phyloP scores from a whole-genome alignment of 2,329 filamentous ascomycete genomes.

The Fusarium irregulare region DNA sequence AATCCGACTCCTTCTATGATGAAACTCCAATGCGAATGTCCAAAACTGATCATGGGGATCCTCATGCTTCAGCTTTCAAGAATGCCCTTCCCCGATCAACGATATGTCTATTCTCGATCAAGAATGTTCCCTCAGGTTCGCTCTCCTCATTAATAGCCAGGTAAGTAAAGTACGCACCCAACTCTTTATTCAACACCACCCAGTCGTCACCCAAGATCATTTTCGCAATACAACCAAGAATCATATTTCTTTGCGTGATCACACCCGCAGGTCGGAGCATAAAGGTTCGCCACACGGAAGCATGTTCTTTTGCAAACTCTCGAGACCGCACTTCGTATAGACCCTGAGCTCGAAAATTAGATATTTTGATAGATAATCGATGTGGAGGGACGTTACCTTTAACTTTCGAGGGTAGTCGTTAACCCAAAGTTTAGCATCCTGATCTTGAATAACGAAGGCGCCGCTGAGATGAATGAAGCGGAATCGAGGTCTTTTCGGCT shows the following conservation, averaged over 20 bases:
- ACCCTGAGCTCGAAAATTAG: conserved; percentile 13
- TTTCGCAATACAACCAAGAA: not conserved
- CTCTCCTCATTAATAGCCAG: conserved; percentile 31
- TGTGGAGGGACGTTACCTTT: conserved; percentile 8
- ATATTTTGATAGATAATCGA: accelerated
- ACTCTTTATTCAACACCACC: conserved; percentile 23
- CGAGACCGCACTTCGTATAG: conserved; percentile 29
- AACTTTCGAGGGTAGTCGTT: conserved; percentile 35
- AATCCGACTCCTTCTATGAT: too few relatives aligned
- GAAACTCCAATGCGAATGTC: not conserved
- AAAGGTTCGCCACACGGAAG: conserved; percentile 27
- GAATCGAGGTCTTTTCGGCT: conserved; percentile 29
- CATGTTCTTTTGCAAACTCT: conserved; percentile 16
- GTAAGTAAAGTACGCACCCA: conserved; percentile 36
- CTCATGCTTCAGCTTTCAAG: not conserved
- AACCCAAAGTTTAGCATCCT: conserved; percentile 47
- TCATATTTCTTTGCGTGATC: not conserved
- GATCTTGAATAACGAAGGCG: conserved; percentile 49
- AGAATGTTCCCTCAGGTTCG: conserved; percentile 1
- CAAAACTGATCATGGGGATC: accelerated
- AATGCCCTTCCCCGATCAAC: not conserved
- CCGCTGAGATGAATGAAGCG: conserved; percentile 51
- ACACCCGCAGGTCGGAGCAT: conserved; percentile 36
- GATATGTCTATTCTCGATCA: not conserved
- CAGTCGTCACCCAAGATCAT: conserved; percentile 36